These are phyloP conservation scores for Aschersonia sp. DNA, from an alignment of 2,329 filamentous ascomycete species.

Conservation along the genomic window DNA sequence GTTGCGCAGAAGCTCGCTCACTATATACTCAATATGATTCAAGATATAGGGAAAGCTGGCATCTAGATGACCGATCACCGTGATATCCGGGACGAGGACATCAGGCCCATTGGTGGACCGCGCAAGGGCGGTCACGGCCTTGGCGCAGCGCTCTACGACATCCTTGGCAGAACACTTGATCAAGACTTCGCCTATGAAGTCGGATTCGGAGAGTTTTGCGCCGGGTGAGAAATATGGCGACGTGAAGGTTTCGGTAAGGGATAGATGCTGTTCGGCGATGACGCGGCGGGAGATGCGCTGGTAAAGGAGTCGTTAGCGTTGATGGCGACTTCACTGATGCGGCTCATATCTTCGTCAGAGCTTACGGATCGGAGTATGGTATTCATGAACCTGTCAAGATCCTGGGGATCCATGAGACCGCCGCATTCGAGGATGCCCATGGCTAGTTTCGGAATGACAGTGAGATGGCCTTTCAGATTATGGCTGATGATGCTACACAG, in stretches of 20 bases:
- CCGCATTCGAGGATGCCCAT: constrained; percentile 90
- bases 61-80: constrained; percentile 68
- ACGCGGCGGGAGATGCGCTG: constrained; percentile 88
- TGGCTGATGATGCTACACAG: constrained; percentile 70
- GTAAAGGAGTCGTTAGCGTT: not conserved
- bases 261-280: constrained; percentile 93
- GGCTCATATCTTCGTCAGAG: constrained; percentile 1
- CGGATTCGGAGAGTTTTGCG: constrained; percentile 54
- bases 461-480: constrained; percentile 75
- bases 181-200: constrained; percentile 93
- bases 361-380: constrained; percentile 75
- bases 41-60: constrained; percentile 95
- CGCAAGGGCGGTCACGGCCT: constrained; percentile 60
- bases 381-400: constrained; percentile 91
- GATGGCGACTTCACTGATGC: not conserved
- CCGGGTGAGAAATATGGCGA: constrained; percentile 80
- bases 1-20: constrained; percentile 88
- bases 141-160: constrained; percentile 71
- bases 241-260: constrained; percentile 86
- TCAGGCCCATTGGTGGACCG: constrained; percentile 59
- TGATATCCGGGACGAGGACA: constrained; percentile 63
- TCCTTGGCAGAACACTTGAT: constrained; percentile 83
- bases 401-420: constrained; percentile 62
- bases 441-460: constrained; percentile 84
- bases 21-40: constrained; percentile 90